Evolutionary conservation across 345 rosid genomes (phyloP), one percentile per base, ranked within the genome.

Genomic region (Murraya koenigii): DNA sequence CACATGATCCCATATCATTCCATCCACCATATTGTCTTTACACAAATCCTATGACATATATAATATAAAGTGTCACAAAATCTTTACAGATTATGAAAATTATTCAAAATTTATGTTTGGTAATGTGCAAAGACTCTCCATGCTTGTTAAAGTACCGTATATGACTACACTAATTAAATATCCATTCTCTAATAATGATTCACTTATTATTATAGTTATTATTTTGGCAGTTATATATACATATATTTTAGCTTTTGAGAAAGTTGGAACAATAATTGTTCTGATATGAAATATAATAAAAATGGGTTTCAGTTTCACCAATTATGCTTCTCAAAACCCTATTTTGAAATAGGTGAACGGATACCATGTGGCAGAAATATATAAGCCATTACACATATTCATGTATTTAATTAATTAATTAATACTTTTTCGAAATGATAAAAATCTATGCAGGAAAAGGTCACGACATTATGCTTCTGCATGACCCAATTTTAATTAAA

Each of bases 261-360:
- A 69, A 49, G 72, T 69, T 69, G 72, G 73, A 69, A 69, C 73
- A 49, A 47, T 49, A 3, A 69, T 69, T 47, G 59, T 28, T 9
- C 36, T 1, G 6, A 15, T 36, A 69, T 69, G 59, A 69, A 69
- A 69, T 47, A 26, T n/a, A 8, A 69, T 47, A 68, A 68, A 15
- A 28, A 14, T 49, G 23, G 7, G 7, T 28, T 69, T 8, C 11
- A 28, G 13, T 28, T 69, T 8, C 11, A 28, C n/a, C 59, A 69
- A 47, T 49, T 8, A 49, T 69, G 25, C 38, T 49, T 8, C 19
- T 28, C n/a, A 47, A 49, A 69, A 25, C 39, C 73, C 60, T 69
- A 69, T 6, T 20, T 36, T 54, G 47, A 10, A 71, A 35, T 71
- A 9, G 41, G 62, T 17, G 74, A 39, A 4, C 28, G 28, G 20